These are phyloP conservation scores for Verbascum thapsus DNA, from an alignment of 257 asterid species.

Conservation along the genomic window DNA sequence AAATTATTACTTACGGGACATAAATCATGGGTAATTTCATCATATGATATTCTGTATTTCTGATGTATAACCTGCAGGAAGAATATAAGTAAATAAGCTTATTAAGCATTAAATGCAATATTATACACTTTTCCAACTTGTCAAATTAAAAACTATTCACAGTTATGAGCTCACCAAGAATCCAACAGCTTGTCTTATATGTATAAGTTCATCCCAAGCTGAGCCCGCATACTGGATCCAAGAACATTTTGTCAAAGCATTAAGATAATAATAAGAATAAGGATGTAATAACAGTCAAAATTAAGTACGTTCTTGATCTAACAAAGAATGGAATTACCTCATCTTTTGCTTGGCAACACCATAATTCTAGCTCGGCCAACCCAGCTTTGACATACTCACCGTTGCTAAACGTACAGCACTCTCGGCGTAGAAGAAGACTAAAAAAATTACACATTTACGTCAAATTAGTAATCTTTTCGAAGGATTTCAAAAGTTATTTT, in stretches of 20 bases:
- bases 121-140: too few species aligned
- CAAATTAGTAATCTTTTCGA: conserved; percentile 15
- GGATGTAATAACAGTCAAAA: not conserved
- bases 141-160: too few species aligned
- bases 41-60: conserved; percentile 94
- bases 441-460: conserved; percentile 24
- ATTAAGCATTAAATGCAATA: too few species aligned
- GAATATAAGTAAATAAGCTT: conserved; percentile 16
- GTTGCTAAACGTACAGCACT: conserved; percentile 95
- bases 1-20: conserved; percentile 79
- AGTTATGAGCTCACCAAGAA: conserved; percentile 72
- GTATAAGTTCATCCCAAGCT: conserved; percentile 98
- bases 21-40: conserved; percentile 89
- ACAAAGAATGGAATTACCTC: conserved; percentile 50
- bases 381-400: conserved; percentile 98
- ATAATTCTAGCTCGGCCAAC: conserved; percentile 88
- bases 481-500: conserved; percentile 5
- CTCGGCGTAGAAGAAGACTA: conserved; percentile 98
- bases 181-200: conserved; percentile 97
- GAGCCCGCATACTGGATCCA: conserved; percentile 87
- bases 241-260: conserved; percentile 22
- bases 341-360: conserved; percentile 98
- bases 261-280: not conserved
- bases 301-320: not conserved
- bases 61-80: conserved; percentile 89